A percentile compares a stretch with the other conserved stretches of the same genome.
These are phyloP conservation scores for Pelargonium citronellum DNA, from an alignment of 441 rosid genomes.

Conservation along the genomic window DNA sequence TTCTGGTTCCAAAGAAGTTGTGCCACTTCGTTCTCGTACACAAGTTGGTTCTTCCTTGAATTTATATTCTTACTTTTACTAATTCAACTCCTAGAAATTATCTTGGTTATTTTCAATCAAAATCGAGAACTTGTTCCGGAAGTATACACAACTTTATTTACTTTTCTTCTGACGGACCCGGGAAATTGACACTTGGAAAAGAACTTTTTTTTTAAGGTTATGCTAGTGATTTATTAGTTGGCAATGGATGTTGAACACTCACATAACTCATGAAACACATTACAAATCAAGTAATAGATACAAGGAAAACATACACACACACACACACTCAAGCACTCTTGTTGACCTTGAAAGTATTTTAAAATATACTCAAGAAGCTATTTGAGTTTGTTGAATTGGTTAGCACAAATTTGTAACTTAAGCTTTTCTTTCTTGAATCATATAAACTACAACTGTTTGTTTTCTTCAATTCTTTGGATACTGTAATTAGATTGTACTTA, in stretches of 20 bases:
- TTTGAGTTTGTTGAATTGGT: no score
- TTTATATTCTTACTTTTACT: background rate
- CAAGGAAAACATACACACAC: background rate
- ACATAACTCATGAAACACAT: background rate
- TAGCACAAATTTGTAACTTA: no score
- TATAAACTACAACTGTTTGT: no score
- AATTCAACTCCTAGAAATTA: background rate
- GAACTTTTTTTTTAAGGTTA: background rate
- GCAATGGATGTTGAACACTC: background rate
- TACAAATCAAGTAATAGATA: background rate
- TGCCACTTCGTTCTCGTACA: slow-evolving; percentile 69
- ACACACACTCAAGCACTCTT: no score
- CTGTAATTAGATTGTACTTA: no score
- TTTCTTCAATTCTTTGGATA: no score
- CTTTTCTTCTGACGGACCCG: background rate
- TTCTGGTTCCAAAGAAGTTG: slow-evolving; percentile 91
- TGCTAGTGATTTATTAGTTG: background rate
- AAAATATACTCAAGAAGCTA: no score
- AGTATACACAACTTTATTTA: background rate
- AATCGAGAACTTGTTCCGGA: background rate
- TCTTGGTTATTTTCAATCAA: background rate
- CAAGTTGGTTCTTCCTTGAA: slow-evolving; percentile 36
- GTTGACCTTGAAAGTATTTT: no score
- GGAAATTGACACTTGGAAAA: background rate
- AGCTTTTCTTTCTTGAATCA: no score